Conservation (phyloP, 495 filamentous ascomycete genomes). For the Penicillium turbatum region DNA sequence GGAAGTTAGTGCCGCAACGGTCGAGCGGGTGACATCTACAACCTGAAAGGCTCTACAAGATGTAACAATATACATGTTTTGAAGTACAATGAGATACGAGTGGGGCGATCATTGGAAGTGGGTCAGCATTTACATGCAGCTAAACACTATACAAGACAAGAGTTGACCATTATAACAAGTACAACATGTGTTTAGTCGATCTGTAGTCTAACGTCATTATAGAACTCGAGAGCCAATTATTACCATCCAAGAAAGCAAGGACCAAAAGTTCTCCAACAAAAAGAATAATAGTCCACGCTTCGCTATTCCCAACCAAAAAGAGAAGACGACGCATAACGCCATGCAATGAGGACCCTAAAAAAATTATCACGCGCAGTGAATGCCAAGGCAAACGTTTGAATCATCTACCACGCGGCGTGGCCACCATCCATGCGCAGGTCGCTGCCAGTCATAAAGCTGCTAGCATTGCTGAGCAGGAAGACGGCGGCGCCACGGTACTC, state of each 20-base stretch:
- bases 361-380: constrained; percentile 5
- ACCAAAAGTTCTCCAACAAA: neutral
- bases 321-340: constrained; percentile 13
- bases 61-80: too few species aligned
- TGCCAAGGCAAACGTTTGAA: neutral
- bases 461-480: constrained; percentile 84
- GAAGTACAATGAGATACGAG: neutral
- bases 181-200: constrained; percentile 8
- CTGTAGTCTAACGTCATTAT: constrained; percentile 21
- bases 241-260: neutral
- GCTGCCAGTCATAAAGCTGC: constrained; percentile 79
- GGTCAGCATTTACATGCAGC: constrained; percentile 17
- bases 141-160: constrained; percentile 14
- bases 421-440: constrained; percentile 81
- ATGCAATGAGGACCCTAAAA: constrained; percentile 22
- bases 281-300: constrained; percentile 4
- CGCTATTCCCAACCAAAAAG: constrained; percentile 5
- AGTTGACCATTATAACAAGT: neutral
- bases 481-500: constrained; percentile 78
- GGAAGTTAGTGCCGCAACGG: neutral
- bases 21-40: too few species aligned
- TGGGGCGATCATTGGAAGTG: constrained; percentile 19
- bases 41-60: too few species aligned
- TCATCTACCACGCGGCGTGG: constrained; percentile 68
- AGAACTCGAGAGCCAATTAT: neutral